These are phyloP conservation scores for Suhomyces sp. DNA, from an alignment of 805 yeast species.

Conservation along the genomic window DNA sequence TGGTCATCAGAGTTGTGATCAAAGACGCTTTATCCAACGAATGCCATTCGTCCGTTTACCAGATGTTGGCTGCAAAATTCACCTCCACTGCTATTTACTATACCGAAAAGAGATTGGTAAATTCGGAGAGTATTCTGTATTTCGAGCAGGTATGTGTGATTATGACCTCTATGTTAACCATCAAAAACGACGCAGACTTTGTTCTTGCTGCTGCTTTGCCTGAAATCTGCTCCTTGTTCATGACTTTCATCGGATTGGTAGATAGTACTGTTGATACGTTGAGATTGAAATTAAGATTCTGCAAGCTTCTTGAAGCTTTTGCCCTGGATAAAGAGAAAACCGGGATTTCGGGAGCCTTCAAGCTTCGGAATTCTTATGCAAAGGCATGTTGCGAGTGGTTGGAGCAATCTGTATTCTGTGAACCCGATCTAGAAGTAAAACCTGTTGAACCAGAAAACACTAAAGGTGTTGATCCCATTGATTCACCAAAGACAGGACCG, in stretches of 20 bases:
- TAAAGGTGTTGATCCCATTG: not conserved
- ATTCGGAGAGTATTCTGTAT: slow-evolving; percentile 33
- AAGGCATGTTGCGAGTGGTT: slow-evolving; percentile 52
- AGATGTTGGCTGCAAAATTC: slow-evolving; percentile 46
- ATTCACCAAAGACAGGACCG: not conserved
- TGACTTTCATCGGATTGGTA: slow-evolving; percentile 26
- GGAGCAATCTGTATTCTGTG: slow-evolving; percentile 47
- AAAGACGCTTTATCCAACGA: slow-evolving; percentile 70
- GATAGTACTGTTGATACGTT: slow-evolving; percentile 29
- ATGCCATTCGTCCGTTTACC: slow-evolving; percentile 56
- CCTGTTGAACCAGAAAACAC: not conserved
- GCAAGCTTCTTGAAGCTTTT: slow-evolving; percentile 35
- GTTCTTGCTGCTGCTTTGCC: slow-evolving; percentile 32
- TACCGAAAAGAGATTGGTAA: slow-evolving; percentile 21
- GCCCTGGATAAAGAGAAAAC: slow-evolving; percentile 31
- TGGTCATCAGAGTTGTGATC: slow-evolving; percentile 63
- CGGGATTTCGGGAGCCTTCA: slow-evolving; percentile 45
- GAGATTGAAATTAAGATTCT: slow-evolving; percentile 43
- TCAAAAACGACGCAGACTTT: slow-evolving; percentile 36
- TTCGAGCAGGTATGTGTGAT: slow-evolving; percentile 51
- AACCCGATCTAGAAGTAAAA: slow-evolving; percentile 11
- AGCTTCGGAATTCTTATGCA: slow-evolving; percentile 46
- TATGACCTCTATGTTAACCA: slow-evolving; percentile 36
- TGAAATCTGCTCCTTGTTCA: slow-evolving; percentile 24
- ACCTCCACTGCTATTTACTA: slow-evolving; percentile 34